Percentiles rank a stretch among this genome's conserved stretches.
These are phyloP conservation scores for Hemerocallis citrina DNA, from an alignment of 106 monocot genomes.

Conservation along the genomic window DNA sequence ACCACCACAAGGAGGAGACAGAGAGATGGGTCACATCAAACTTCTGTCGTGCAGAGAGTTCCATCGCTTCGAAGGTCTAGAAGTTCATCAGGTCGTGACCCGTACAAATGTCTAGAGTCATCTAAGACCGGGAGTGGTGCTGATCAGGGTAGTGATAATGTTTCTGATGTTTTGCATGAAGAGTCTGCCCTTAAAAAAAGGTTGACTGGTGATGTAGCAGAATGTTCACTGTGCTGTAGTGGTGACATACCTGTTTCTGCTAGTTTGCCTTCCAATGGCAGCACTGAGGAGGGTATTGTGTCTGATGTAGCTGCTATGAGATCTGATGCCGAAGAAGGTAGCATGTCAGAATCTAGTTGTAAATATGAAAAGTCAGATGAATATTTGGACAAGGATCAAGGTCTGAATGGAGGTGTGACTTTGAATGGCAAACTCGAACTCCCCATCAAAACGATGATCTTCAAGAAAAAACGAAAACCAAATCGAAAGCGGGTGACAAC, in stretches of 20 bases:
- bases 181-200: slow-evolving; percentile 4
- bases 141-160: slow-evolving; percentile 7
- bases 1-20: slow-evolving; percentile 37
- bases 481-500: slow-evolving; percentile 31
- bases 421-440: slow-evolving; percentile 21
- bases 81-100: slow-evolving; percentile 28
- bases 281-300: slow-evolving; percentile 5
- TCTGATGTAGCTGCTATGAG: slow-evolving; percentile 5
- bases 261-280: slow-evolving; percentile 1
- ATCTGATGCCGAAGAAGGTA: slow-evolving; percentile 9
- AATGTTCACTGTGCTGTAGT: neutral
- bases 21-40: slow-evolving; percentile 30
- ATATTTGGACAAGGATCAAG: neutral
- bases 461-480: slow-evolving; percentile 47
- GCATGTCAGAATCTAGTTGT: slow-evolving; percentile 9
- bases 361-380: slow-evolving; percentile 16
- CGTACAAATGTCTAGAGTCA: slow-evolving; percentile 18
- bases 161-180: slow-evolving; percentile 9
- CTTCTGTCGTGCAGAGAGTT: slow-evolving; percentile 16
- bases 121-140: slow-evolving; percentile 2
- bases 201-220: neutral
- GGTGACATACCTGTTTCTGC: neutral
- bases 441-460: slow-evolving; percentile 10
- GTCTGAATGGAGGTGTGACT: slow-evolving; percentile 2
- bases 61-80: slow-evolving; percentile 40